Evolutionary conservation across 441 rosid species (phyloP).

Genomic region (Corymbia citriodora): DNA sequence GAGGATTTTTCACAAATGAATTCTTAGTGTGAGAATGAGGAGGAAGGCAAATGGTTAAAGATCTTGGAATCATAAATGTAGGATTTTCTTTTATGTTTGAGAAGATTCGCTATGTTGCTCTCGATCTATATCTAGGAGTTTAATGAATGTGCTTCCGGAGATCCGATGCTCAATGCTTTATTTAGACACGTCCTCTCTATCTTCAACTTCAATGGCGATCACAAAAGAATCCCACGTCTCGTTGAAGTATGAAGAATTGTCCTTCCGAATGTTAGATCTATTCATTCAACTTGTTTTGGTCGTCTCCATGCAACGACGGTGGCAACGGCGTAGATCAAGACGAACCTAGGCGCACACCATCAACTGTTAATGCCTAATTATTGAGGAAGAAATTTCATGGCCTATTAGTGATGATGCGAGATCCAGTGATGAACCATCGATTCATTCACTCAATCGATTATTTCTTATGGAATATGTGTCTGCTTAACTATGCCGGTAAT

Average conservation of each 20-base stretch:
- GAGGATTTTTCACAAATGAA: fast-evolving
- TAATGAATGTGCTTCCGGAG: background rate
- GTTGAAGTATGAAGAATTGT: fast-evolving
- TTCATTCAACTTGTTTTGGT: fast-evolving
- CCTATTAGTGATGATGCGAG: fast-evolving
- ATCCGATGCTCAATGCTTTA: fast-evolving
- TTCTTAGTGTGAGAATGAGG: fast-evolving
- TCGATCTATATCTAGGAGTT: fast-evolving
- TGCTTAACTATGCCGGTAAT: fast-evolving
- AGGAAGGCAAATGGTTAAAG: background rate
- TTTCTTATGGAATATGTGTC: fast-evolving
- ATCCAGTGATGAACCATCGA: background rate
- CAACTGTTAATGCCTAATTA: fast-evolving
- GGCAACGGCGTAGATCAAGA: fast-evolving
- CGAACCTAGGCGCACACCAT: fast-evolving
- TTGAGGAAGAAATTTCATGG: fast-evolving
- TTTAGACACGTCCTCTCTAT: background rate
- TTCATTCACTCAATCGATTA: background rate
- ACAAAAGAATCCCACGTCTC: fast-evolving
- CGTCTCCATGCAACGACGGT: fast-evolving
- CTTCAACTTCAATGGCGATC: background rate
- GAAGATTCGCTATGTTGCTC: fast-evolving
- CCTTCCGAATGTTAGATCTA: fast-evolving
- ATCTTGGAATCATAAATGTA: background rate
- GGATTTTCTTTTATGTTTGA: background rate